These are phyloP conservation scores for Xylogone sp. DNA, from an alignment of 2,329 filamentous ascomycete species.

Conservation along the genomic window DNA sequence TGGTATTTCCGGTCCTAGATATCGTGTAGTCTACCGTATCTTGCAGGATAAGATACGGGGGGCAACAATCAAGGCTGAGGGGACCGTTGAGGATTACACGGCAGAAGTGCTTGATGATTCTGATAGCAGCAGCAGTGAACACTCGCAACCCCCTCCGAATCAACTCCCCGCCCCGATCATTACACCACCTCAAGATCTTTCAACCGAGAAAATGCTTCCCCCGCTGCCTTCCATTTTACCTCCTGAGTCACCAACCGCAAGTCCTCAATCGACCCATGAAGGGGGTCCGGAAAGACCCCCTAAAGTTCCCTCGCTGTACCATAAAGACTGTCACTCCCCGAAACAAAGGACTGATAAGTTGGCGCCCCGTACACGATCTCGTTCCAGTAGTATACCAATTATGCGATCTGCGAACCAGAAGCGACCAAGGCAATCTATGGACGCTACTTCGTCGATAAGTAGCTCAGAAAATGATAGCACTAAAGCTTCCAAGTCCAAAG, in stretches of 20 bases:
- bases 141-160: not conserved
- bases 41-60: slow-evolving; percentile 47
- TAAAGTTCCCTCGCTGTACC: not conserved
- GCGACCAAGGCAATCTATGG: slow-evolving; percentile 23
- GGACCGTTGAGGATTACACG: slow-evolving; percentile 20
- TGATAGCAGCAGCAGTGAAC: not conserved
- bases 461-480: slow-evolving; percentile 13
- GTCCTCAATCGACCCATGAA: not conserved
- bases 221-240: not conserved
- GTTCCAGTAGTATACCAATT: not conserved
- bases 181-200: not conserved
- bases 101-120: slow-evolving; percentile 11
- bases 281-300: not conserved
- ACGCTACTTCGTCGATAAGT: slow-evolving; percentile 20
- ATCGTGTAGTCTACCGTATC: slow-evolving; percentile 57
- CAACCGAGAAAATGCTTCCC: not conserved
- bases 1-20: slow-evolving; percentile 26
- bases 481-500: slow-evolving; percentile 22
- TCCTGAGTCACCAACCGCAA: not conserved
- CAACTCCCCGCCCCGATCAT: not conserved
- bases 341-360: not conserved
- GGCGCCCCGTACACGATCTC: not conserved
- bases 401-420: slow-evolving; percentile 26
- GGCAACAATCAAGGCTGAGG: slow-evolving; percentile 32
- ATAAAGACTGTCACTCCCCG: not conserved